These are phyloP conservation scores for Penicillium antarcticum DNA, from an alignment of 495 filamentous ascomycete genomes.

Conservation along the genomic window DNA sequence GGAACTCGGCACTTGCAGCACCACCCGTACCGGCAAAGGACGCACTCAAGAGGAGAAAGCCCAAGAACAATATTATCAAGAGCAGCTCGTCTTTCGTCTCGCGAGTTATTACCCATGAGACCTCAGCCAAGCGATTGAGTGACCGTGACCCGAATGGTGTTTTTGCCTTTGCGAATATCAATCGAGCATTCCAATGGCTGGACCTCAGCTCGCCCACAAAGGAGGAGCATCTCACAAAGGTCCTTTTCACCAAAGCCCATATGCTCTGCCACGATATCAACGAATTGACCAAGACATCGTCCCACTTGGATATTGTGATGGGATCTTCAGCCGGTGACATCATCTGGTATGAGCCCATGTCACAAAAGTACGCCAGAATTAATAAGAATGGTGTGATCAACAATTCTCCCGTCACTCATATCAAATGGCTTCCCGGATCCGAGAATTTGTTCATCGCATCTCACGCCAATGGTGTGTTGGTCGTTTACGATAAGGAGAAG, in stretches of 20 bases:
- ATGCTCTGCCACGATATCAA: constrained; percentile 95
- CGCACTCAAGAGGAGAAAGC: constrained; percentile 75
- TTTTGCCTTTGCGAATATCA: constrained; percentile 92
- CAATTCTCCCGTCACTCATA: constrained; percentile 75
- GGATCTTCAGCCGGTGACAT: constrained; percentile 95
- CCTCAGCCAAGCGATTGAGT: constrained; percentile 67
- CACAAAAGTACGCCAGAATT: constrained; percentile 89
- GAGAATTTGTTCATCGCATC: constrained; percentile 91
- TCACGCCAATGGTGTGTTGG: constrained; percentile 87
- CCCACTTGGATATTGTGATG: constrained; percentile 88
- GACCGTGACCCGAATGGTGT: constrained; percentile 76
- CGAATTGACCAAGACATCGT: constrained; percentile 67
- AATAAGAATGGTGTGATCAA: constrained; percentile 97
- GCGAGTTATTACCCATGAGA: constrained; percentile 87
- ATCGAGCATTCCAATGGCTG: constrained; percentile 86
- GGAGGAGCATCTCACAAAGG: constrained; percentile 87
- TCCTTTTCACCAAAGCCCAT: constrained; percentile 93
- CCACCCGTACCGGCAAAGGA: constrained; percentile 60
- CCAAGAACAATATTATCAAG: constrained; percentile 96
- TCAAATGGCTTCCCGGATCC: constrained; percentile 91
- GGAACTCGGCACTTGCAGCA: constrained; percentile 67
- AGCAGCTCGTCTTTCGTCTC: constrained; percentile 98
- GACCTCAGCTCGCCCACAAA: constrained; percentile 58
- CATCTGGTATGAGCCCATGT: constrained; percentile 98
- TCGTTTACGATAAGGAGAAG: constrained; percentile 98